phyloP scores from a whole-genome alignment of 2,329 filamentous ascomycete genomes.

The Colletotrichum tofieldiae region DNA sequence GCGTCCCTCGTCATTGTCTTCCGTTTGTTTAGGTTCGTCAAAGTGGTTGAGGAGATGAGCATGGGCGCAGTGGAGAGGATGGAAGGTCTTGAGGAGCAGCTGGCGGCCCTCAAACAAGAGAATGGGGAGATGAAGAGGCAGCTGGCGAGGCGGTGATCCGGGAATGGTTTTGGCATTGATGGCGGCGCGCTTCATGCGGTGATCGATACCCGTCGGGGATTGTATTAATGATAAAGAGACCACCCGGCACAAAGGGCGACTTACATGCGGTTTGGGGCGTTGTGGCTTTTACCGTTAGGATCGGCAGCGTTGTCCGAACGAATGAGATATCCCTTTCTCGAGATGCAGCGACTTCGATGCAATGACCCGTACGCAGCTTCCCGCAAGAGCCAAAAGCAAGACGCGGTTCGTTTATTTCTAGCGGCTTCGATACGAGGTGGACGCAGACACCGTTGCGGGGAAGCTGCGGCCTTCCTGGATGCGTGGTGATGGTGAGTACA shows the following conservation, averaged over 20 bases:
- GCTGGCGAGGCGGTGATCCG: conserved; percentile 31
- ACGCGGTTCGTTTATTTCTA: not conserved
- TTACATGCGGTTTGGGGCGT: conserved; percentile 10
- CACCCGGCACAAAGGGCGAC: conserved; percentile 11
- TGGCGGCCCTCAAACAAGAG: conserved; percentile 67
- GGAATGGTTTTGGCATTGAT: not conserved
- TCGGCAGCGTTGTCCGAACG: not conserved
- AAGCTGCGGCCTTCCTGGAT: not conserved
- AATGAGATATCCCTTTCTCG: conserved; percentile 9
- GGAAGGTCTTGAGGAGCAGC: conserved; percentile 68
- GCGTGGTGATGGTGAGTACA: too few species aligned
- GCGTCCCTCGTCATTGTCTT: conserved; percentile 77
- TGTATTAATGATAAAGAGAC: conserved; percentile 28
- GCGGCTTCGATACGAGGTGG: not conserved
- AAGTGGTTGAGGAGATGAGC: conserved; percentile 79
- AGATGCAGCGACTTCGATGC: not conserved
- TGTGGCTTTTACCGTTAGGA: conserved; percentile 18
- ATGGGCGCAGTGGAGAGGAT: conserved; percentile 75
- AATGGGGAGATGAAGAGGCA: conserved; percentile 54
- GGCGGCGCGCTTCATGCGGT: conserved; percentile 3
- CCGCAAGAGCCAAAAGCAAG: not conserved
- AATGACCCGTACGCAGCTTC: not conserved
- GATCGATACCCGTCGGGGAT: not conserved
- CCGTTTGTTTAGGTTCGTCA: conserved; percentile 78
- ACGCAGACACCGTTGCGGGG: not conserved